Percentiles rank a stretch among this genome's conserved stretches.
Evolutionary conservation across 306 rosid species (phyloP).

Genomic region (Begonia masoniana): DNA sequence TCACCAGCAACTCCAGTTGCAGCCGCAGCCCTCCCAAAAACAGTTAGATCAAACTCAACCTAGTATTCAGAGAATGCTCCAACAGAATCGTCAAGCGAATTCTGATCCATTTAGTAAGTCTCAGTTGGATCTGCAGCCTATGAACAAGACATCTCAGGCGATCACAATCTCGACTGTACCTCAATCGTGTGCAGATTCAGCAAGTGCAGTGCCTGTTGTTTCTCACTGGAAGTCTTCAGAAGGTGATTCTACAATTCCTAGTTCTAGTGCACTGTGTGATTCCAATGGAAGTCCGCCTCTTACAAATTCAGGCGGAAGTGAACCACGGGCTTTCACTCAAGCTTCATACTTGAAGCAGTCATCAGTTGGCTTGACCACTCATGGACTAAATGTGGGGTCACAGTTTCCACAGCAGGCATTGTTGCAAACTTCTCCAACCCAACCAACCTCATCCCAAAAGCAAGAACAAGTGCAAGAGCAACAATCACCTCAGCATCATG

Average conservation of each 20-base stretch:
- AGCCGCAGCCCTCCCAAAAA: conserved; percentile 40
- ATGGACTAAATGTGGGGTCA: conserved; percentile 51
- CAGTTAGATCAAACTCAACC: conserved; percentile 56
- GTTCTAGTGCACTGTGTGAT: conserved; percentile 34
- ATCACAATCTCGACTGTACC: conserved; percentile 32
- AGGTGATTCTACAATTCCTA: conserved; percentile 36
- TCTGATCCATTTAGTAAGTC: conserved; percentile 44
- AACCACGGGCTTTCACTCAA: conserved; percentile 33
- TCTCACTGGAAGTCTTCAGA: conserved; percentile 73
- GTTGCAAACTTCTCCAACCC: conserved; percentile 38
- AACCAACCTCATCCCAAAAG: conserved; percentile 42
- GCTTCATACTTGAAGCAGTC: conserved; percentile 29
- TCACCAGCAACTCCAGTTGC: conserved; percentile 24
- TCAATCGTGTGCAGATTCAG: conserved; percentile 38
- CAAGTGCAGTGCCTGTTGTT: conserved; percentile 27
- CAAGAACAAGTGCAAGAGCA: conserved; percentile 3
- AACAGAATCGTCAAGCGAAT: conserved; percentile 36
- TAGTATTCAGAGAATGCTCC: conserved; percentile 47
- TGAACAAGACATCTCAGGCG: conserved; percentile 32
- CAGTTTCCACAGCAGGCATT: conserved; percentile 58
- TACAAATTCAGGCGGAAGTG: conserved; percentile 48
- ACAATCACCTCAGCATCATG: background rate
- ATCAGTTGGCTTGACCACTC: conserved; percentile 53
- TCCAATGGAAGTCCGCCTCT: conserved; percentile 41
- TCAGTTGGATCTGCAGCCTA: conserved; percentile 51